Percentiles rank a stretch among this genome's conserved stretches.
Evolutionary conservation across 1,139 yeast species (phyloP).

Genomic region (Yamadazyma triangularis): DNA sequence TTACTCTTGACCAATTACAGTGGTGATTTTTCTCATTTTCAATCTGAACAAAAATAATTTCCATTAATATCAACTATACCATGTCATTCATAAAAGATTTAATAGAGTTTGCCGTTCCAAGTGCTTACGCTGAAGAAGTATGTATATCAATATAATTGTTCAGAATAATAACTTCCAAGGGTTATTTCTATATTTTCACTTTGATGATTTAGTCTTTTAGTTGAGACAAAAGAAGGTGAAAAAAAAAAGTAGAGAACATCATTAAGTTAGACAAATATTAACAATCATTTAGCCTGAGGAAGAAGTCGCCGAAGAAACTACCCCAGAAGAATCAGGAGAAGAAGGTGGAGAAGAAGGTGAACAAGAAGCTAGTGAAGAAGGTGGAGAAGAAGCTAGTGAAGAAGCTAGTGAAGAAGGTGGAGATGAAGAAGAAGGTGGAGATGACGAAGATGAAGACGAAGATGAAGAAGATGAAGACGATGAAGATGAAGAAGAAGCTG

Average conservation of each 20-base stretch:
- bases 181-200: background rate
- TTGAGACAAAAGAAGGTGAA: conserved; percentile 1
- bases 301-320: conserved; percentile 16
- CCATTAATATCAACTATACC: conserved; percentile 5
- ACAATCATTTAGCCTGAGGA: conserved; percentile 17
- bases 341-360: conserved; percentile 19
- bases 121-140: conserved; percentile 85
- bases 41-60: conserved; percentile 6
- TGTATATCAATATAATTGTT: conserved; percentile 14
- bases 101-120: conserved; percentile 77
- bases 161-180: background rate
- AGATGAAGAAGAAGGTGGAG: conserved; percentile 48
- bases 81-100: conserved; percentile 70
- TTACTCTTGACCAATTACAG: conserved; percentile 28
- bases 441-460: conserved; percentile 61
- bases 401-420: conserved; percentile 36
- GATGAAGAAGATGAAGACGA: conserved; percentile 73
- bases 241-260: conserved; percentile 2
- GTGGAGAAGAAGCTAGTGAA: conserved; percentile 29
- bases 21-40: conserved; percentile 21
- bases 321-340: conserved; percentile 17
- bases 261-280: conserved; percentile 10
- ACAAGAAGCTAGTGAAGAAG: conserved; percentile 18
- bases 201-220: too few relatives aligned
- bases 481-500: conserved; percentile 71